Evolutionary conservation across 768 basidiomycete genomes (phyloP), one percentile per base, ranked within the genome.

Genomic region (Rhodocollybia butyracea): DNA sequence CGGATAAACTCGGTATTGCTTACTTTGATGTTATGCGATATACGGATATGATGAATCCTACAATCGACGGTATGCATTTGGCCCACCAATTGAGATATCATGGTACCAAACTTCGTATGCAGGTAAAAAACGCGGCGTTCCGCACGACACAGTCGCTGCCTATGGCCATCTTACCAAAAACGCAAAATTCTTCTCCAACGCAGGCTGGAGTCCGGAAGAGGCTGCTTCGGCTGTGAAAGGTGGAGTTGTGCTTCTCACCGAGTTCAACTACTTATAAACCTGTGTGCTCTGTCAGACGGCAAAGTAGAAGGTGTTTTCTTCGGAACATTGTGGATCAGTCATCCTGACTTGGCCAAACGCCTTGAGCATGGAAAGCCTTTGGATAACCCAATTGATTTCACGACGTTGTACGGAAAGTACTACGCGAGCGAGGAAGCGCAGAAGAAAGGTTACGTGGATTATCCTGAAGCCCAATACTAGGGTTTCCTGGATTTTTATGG

Each of bases 261-360:
- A 34, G 13, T 26, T 0, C 1, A 7, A 40, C 40, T 5, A 32
- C 31, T 51, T 39, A 26, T 30, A 3, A 26, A 12, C 31, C 2
- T 36, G 24, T 3, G 12, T 19, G 19, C 29, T 26, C n/a, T 22
- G n/a, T 24, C 39, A n/a, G 55, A 57, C 13, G 61, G 63, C 3
- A 58, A 64, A 41, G 63, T 70, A 4, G 65, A 66, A 46, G 69
- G 60, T 3, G 66, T 66, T 1, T 61, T 65, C 42, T 69, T 71
- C 43, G 69, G 71, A 17, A 56, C 54, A 26, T 31, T 54, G 5
- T 70, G 63, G 65, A 61, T 70, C 17, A 51, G 60, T 7, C 68
- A 70, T 57, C 68, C 70, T 13, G 69, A 70, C 53, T 41, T 71
- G 21, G 63, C 64, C n/a, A 61, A 63, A 41, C 62, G 67, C n/a